A percentile compares a stretch with the other conserved stretches of the same genome.
Conservation (phyloP, 106 monocot genomes). For the Gastrodia elata region DNA sequence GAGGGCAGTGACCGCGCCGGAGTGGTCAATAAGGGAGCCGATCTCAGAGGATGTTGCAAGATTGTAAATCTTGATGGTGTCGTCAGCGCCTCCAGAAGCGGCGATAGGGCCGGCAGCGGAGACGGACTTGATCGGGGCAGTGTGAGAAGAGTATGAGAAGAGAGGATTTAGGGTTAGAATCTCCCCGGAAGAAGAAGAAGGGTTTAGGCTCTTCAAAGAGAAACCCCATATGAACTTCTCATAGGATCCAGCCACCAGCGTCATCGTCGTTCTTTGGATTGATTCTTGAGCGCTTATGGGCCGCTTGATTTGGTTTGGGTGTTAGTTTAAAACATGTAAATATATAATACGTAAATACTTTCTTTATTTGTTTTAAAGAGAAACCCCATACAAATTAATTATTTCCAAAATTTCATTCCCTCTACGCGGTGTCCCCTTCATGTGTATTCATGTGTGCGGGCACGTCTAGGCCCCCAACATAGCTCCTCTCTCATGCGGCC, state of each 20-base stretch:
- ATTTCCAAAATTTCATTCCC: too few relatives aligned
- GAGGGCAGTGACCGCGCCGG: slow-evolving; percentile 52
- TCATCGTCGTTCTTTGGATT: too few relatives aligned
- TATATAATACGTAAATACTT: too few relatives aligned
- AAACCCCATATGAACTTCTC: slow-evolving; percentile 94
- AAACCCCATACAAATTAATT: too few relatives aligned
- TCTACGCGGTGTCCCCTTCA: too few relatives aligned
- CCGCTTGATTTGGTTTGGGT: too few relatives aligned
- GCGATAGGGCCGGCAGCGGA: slow-evolving; percentile 62
- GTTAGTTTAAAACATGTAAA: too few relatives aligned
- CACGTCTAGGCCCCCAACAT: too few relatives aligned
- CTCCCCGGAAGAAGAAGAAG: slow-evolving; percentile 1
- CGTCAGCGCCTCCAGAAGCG: slow-evolving; percentile 79
- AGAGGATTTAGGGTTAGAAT: slow-evolving; percentile 34
- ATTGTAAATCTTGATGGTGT: slow-evolving; percentile 83
- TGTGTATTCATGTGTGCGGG: too few relatives aligned
- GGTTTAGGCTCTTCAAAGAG: slow-evolving; percentile 53
- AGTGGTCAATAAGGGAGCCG: slow-evolving; percentile 55
- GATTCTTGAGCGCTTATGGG: too few relatives aligned
- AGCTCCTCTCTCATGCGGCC: too few relatives aligned
- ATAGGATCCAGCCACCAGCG: slow-evolving; percentile 85
- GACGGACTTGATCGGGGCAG: slow-evolving; percentile 65
- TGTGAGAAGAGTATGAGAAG: slow-evolving; percentile 84
- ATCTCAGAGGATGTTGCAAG: slow-evolving; percentile 58
- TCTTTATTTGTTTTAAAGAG: too few relatives aligned